Percentiles rank a stretch among this genome's conserved stretches.
These are phyloP conservation scores for Lichina pygmaea DNA, from an alignment of 495 filamentous ascomycete species.

Conservation along the genomic window DNA sequence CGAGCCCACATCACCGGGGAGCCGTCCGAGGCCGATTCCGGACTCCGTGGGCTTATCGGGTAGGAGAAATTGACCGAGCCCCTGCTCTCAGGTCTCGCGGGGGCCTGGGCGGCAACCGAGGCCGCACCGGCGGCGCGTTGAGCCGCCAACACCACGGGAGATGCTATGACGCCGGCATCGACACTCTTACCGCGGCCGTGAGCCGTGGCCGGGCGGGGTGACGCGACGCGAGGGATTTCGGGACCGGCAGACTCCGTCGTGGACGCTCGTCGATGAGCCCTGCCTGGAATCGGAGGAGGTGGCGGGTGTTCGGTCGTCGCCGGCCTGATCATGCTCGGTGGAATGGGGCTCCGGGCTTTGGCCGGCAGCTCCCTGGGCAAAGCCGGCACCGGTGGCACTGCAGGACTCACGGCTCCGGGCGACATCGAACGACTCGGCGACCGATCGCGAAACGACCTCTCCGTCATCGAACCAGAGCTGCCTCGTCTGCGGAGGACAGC, in stretches of 20 bases:
- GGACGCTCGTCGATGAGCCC: slow-evolving; percentile 9
- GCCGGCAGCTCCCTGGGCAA: slow-evolving; percentile 28
- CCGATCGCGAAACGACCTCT: slow-evolving; percentile 53
- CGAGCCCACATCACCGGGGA: no score
- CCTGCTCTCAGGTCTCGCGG: slow-evolving; percentile 24
- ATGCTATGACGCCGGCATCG: slow-evolving; percentile 10
- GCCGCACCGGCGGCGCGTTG: slow-evolving; percentile 5
- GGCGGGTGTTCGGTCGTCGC: background rate
- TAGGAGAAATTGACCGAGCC: slow-evolving; percentile 72
- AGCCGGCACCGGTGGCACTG: slow-evolving; percentile 47
- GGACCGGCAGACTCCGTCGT: slow-evolving; percentile 24
- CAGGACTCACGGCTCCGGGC: slow-evolving; percentile 11
- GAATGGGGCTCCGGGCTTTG: slow-evolving; percentile 4
- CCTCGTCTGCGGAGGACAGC: slow-evolving; percentile 28
- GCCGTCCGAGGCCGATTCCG: background rate
- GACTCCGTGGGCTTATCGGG: slow-evolving; percentile 21
- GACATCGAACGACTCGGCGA: slow-evolving; percentile 28
- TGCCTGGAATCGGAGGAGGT: slow-evolving; percentile 7
- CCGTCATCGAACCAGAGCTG: slow-evolving; percentile 62
- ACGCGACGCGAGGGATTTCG: slow-evolving; percentile 21
- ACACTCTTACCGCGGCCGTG: slow-evolving; percentile 18
- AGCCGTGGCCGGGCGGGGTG: slow-evolving; percentile 16
- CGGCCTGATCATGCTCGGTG: background rate
- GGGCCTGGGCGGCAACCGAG: slow-evolving; percentile 16
- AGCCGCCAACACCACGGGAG: background rate